These are phyloP conservation scores for Begonia fuchsioides DNA, from an alignment of 306 rosid species.

Conservation along the genomic window DNA sequence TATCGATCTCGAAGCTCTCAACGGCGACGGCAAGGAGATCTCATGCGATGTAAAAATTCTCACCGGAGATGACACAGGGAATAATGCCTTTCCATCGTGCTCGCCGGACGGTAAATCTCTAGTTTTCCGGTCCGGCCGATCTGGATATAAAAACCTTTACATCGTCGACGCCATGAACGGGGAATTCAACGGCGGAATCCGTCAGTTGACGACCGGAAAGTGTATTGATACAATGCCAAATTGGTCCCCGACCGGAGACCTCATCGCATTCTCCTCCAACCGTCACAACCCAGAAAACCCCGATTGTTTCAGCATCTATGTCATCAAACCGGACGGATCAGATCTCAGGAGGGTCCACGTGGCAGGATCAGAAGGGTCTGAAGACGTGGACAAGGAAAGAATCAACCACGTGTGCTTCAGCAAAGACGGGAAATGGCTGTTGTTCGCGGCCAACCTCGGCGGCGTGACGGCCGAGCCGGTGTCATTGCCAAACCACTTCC, in stretches of 20 bases:
- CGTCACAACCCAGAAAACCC: constrained; percentile 30
- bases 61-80: constrained; percentile 41
- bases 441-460: constrained; percentile 56
- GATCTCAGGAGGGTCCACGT: constrained; percentile 45
- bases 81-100: constrained; percentile 68
- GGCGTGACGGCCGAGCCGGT: constrained; percentile 73
- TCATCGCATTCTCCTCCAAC: constrained; percentile 78
- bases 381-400: constrained; percentile 43
- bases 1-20: too few relatives aligned
- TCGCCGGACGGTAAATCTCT: constrained; percentile 61
- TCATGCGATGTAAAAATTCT: constrained; percentile 26
- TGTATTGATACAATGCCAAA: constrained; percentile 88
- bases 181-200: constrained; percentile 32
- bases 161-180: constrained; percentile 54
- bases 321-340: constrained; percentile 49
- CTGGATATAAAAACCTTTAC: constrained; percentile 62
- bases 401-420: constrained; percentile 74
- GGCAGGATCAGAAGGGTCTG: constrained; percentile 24
- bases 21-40: constrained; percentile 22
- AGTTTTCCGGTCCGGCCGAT: constrained; percentile 71
- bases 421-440: constrained; percentile 58
- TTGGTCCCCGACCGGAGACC: constrained; percentile 78
- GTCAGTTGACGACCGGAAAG: constrained; percentile 54
- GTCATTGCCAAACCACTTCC: constrained; percentile 68
- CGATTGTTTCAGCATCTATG: constrained; percentile 50